phyloP scores from a whole-genome alignment of 2,329 filamentous ascomycete genomes.

The Hymenoscyphus repandus region DNA sequence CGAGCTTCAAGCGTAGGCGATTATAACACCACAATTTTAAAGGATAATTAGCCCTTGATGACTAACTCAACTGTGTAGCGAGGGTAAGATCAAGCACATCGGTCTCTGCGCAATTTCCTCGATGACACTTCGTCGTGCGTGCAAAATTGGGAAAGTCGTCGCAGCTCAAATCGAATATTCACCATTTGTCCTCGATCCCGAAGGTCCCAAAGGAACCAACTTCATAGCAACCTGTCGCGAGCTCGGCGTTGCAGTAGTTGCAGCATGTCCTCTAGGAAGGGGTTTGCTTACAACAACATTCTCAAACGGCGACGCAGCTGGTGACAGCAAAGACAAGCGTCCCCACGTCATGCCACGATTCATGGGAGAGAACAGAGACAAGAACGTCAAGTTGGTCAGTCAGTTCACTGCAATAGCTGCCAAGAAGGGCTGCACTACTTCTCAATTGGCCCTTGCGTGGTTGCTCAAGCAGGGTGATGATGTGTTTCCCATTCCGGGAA shows the following conservation, averaged over 20 bases:
- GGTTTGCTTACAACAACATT: constrained; percentile 36
- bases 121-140: constrained; percentile 44
- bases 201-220: constrained; percentile 39
- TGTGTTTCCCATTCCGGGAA: constrained; percentile 54
- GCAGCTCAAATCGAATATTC: constrained; percentile 51
- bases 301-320: constrained; percentile 23
- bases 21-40: not conserved
- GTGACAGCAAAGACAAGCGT: constrained; percentile 21
- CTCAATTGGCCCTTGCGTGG: constrained; percentile 60
- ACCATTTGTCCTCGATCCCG: constrained; percentile 52
- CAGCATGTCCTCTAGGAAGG: constrained; percentile 54
- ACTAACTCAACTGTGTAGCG: constrained; percentile 23
- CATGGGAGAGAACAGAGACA: constrained; percentile 45
- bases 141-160: constrained; percentile 43
- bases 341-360: constrained; percentile 44
- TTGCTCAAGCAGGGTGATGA: constrained; percentile 54
- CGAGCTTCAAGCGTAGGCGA: constrained; percentile 30
- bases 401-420: constrained; percentile 44
- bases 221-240: constrained; percentile 50
- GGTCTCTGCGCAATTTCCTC: constrained; percentile 48
- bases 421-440: constrained; percentile 48
- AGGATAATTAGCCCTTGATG: not conserved
- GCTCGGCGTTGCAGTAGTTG: constrained; percentile 50
- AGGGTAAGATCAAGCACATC: constrained; percentile 52
- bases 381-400: constrained; percentile 51